Evolutionary conservation across 768 basidiomycete species (phyloP).

Genomic region (Lactarius evosmus): DNA sequence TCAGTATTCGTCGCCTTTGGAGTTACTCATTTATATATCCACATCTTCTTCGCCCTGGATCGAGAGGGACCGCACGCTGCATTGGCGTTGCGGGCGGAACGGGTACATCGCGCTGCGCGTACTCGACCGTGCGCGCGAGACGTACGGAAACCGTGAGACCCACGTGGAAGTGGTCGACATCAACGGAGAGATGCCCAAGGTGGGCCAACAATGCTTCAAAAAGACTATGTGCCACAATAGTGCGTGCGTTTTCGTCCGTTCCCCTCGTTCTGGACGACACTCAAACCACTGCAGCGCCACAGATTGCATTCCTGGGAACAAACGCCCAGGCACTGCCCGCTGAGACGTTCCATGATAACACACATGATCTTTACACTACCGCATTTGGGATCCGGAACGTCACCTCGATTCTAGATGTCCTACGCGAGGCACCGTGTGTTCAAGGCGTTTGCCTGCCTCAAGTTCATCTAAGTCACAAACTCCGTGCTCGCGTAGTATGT

Average conservation of each 20-base stretch:
- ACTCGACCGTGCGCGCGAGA: slow-evolving; percentile 84
- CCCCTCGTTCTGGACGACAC: slow-evolving; percentile 10
- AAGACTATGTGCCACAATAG: slow-evolving; percentile 99
- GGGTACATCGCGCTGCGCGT: slow-evolving; percentile 92
- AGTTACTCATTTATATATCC: slow-evolving; percentile 90
- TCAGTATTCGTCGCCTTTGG: slow-evolving; percentile 96
- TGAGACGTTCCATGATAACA: slow-evolving; percentile 68
- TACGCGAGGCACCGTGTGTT: slow-evolving; percentile 93
- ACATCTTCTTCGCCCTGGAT: slow-evolving; percentile 69
- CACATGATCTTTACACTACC: slow-evolving; percentile 96
- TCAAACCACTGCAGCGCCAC: slow-evolving; percentile 58
- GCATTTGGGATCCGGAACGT: slow-evolving; percentile 98
- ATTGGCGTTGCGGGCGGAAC: slow-evolving; percentile 99
- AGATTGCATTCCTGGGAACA: slow-evolving; percentile 87
- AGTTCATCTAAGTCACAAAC: slow-evolving; percentile 91
- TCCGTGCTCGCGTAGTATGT: slow-evolving; percentile 83
- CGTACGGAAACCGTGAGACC: slow-evolving; percentile 86
- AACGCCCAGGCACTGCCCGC: slow-evolving; percentile 81
- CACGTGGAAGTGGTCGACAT: slow-evolving; percentile 89
- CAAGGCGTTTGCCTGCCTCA: slow-evolving; percentile 92
- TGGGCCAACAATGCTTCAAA: slow-evolving; percentile 86
- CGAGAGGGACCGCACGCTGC: slow-evolving; percentile 69
- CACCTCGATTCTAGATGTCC: slow-evolving; percentile 84
- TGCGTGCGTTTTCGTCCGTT: slow-evolving; percentile 39
- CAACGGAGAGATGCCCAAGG: slow-evolving; percentile 91